phyloP scores from a whole-genome alignment of 2,329 filamentous ascomycete species.

The Periconia digitata region DNA sequence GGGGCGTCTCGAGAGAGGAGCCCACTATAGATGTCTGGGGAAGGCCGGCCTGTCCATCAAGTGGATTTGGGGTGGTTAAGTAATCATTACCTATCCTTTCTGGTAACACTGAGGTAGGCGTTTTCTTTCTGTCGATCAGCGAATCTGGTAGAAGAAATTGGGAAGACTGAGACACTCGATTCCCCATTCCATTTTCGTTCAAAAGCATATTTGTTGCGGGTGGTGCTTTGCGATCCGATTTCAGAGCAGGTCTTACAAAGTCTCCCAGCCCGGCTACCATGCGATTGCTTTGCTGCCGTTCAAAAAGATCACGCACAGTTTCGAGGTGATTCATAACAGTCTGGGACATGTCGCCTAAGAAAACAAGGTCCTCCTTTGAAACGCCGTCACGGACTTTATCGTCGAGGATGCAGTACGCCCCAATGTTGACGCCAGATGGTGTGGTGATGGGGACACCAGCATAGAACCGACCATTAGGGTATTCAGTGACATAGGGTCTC shows the following conservation, averaged over 20 bases:
- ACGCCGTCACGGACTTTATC: constrained; percentile 21
- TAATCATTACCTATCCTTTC: no score
- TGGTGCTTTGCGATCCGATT: no score
- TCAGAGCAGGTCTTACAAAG: no score
- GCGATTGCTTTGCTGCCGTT: constrained; percentile 22
- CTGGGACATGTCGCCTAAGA: constrained; percentile 31
- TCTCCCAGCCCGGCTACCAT: constrained; percentile 32
- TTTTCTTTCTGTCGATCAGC: no score
- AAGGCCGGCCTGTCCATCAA: no score
- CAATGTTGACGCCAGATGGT: constrained; percentile 36
- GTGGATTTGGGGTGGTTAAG: no score
- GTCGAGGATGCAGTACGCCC: constrained; percentile 34
- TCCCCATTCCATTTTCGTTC: no score
- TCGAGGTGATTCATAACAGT: constrained; percentile 40
- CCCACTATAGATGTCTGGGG: no score
- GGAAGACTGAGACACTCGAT: constrained; percentile 39
- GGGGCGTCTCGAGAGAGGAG: no score
- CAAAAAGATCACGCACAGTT: constrained; percentile 37
- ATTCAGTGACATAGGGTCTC: no score
- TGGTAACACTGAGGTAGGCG: no score
- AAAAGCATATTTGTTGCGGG: neutral
- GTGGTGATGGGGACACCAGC: constrained; percentile 36
- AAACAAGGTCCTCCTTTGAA: constrained; percentile 9
- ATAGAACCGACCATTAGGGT: no score
- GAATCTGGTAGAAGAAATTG: constrained; percentile 52